Evolutionary conservation across 768 basidiomycete genomes (phyloP), one percentile per base, ranked within the genome.

Genomic region (Mycena sanguinolenta): DNA sequence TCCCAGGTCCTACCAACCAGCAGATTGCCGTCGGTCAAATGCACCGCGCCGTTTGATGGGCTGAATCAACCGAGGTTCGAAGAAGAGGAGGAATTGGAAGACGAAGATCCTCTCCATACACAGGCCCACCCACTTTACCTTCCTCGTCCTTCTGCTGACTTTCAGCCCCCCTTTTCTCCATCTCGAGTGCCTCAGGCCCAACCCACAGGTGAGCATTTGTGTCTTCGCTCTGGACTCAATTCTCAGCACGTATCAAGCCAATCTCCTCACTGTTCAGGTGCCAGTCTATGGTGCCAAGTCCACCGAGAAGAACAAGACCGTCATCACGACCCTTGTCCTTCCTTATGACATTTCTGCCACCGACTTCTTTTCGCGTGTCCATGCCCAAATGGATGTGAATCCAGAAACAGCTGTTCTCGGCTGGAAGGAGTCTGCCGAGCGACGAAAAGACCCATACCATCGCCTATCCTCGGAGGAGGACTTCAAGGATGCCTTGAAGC

Each of bases 381-480:
- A 63, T 30, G 50, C 61, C 2, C 49, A 10, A 16, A 63, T 63
- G 61, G 53, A 63, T 21, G 34, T 53, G 12, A 50, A 63, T 39
- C 61, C 61, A 9, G 16, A 34, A 12, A 53, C 61, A 3, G 50
- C 61, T 8, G n/a, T 36, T 36, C 49, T 62, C 7, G 49, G 60
- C 30, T 62, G 60, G 60, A 62, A 50, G 49, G 61, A 63, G 49
- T 52, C 61, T 0, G 28, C 19, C 25, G 50, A 63, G 4, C 61
- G 61, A 21, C 49, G 50, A 5, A 34, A 25, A 3, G 49, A 63
- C 23, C 23, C 61, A 25, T 25, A 54, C 14, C 36, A 55, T 27
- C 23, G 53, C 5, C 53, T 64, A 4, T 39, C 25, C 27, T 23
- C 30, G 28, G 32, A 52, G 7, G 16, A 64, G 4, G 63, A 64